These are phyloP conservation scores for Prunus yedoensis DNA, from an alignment of 331 rosid genomes.

Conservation along the genomic window DNA sequence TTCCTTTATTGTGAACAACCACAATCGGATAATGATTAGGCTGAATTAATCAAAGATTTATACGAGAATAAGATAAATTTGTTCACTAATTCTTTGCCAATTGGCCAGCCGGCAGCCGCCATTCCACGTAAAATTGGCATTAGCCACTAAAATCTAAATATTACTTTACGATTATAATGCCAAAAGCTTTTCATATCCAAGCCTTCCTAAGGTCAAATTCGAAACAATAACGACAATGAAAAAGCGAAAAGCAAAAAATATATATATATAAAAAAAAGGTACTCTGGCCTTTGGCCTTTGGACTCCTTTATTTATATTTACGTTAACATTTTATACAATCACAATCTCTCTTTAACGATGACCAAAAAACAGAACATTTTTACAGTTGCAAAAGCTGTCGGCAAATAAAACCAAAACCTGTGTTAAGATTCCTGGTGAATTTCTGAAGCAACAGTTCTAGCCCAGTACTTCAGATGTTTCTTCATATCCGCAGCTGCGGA, in stretches of 20 bases:
- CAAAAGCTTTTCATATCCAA: background rate
- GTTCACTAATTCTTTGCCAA: background rate
- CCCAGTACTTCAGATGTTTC: conserved; percentile 73
- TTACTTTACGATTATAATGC: no score
- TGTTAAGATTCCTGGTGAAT: conserved; percentile 38
- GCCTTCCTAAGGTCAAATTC: background rate
- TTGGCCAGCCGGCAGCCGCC: background rate
- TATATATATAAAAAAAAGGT: no score
- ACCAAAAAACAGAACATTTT: background rate
- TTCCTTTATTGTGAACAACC: no score
- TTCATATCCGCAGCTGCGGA: conserved; percentile 64
- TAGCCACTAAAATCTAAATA: background rate
- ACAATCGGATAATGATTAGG: no score
- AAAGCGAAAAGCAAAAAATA: background rate
- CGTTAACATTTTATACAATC: background rate
- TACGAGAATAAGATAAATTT: background rate
- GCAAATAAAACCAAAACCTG: background rate
- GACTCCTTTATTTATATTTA: background rate
- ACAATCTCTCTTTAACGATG: background rate
- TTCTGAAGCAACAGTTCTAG: conserved; percentile 74
- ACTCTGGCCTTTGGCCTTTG: background rate
- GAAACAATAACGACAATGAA: background rate
- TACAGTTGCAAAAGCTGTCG: conserved; percentile 5
- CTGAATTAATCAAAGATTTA: no score
- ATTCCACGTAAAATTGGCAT: background rate